Conservation (phyloP, 148 eudicot genomes). For the Rhododendron mucronatum region DNA sequence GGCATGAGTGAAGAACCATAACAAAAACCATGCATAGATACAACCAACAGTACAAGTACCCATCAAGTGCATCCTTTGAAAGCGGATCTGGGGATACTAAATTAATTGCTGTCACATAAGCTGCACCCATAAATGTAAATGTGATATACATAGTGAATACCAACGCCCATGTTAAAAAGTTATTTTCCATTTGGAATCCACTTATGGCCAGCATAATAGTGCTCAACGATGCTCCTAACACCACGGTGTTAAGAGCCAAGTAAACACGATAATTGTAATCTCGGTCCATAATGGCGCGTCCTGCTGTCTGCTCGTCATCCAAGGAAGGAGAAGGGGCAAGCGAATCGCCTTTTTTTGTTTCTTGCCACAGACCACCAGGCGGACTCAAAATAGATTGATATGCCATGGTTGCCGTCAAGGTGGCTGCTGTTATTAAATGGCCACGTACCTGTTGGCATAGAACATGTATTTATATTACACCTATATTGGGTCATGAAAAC, state of each 20-base stretch:
- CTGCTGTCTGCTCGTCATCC: too few relatives aligned
- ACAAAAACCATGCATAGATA: too few relatives aligned
- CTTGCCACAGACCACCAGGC: slow-evolving; percentile 1
- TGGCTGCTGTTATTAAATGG: background rate
- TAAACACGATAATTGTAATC: too few relatives aligned
- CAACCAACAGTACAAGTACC: background rate
- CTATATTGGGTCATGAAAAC: background rate
- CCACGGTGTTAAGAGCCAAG: background rate
- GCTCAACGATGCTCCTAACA: background rate
- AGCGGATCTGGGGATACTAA: background rate
- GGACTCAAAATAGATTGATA: background rate
- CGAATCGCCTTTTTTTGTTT: background rate
- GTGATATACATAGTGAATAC: background rate
- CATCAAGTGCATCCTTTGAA: background rate
- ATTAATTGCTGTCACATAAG: background rate
- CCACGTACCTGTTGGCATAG: background rate
- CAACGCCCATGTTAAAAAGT: background rate
- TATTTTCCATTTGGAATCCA: background rate
- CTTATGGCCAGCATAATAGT: background rate
- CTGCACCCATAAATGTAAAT: background rate
- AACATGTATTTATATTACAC: background rate
- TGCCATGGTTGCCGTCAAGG: background rate
- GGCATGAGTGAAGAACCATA: background rate
- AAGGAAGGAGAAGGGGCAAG: too few relatives aligned
- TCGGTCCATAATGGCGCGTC: background rate